Percentiles rank a stretch among this genome's conserved stretches.
These are phyloP conservation scores for Acacia acuminata DNA, from an alignment of 306 rosid genomes.

Conservation along the genomic window DNA sequence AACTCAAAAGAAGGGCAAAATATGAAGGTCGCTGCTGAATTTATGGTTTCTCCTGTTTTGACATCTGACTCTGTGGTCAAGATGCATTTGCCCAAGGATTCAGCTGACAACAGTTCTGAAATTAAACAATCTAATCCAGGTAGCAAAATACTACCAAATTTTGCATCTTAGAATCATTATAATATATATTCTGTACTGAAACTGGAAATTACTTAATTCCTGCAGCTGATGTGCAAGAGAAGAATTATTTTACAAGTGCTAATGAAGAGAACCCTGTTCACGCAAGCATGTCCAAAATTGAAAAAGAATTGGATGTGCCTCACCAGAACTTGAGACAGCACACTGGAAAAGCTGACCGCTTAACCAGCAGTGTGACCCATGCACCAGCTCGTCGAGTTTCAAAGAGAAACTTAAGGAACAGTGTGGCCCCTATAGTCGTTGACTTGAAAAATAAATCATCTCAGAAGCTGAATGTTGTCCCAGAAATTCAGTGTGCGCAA, in stretches of 20 bases:
- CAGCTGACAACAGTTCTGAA: constrained; percentile 30
- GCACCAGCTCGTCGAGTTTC: constrained; percentile 44
- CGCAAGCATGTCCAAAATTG: constrained; percentile 34
- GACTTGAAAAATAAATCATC: constrained; percentile 34
- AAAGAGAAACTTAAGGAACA: constrained; percentile 29
- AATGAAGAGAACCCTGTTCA: constrained; percentile 13
- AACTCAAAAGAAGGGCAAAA: constrained; percentile 29
- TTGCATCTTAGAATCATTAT: constrained; percentile 15
- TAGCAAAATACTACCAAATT: constrained; percentile 1
- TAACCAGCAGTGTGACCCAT: constrained; percentile 29
- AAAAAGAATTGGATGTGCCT: constrained; percentile 44
- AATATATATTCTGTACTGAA: constrained; percentile 28
- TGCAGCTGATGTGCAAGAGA: constrained; percentile 37
- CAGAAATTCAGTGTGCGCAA: constrained; percentile 16
- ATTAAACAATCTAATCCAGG: constrained; percentile 32
- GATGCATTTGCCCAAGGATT: constrained; percentile 39
- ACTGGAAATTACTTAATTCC: constrained; percentile 29
- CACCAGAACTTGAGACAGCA: constrained; percentile 58
- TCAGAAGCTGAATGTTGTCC: constrained; percentile 25
- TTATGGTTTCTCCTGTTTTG: constrained; percentile 28
- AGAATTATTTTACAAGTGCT: constrained; percentile 19
- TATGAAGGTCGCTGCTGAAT: constrained; percentile 33
- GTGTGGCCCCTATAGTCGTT: constrained; percentile 28
- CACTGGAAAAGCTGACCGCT: constrained; percentile 53
- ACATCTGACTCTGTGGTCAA: constrained; percentile 31